Conservation (phyloP, 2,329 filamentous ascomycete genomes). For the Bisporella sp. region DNA sequence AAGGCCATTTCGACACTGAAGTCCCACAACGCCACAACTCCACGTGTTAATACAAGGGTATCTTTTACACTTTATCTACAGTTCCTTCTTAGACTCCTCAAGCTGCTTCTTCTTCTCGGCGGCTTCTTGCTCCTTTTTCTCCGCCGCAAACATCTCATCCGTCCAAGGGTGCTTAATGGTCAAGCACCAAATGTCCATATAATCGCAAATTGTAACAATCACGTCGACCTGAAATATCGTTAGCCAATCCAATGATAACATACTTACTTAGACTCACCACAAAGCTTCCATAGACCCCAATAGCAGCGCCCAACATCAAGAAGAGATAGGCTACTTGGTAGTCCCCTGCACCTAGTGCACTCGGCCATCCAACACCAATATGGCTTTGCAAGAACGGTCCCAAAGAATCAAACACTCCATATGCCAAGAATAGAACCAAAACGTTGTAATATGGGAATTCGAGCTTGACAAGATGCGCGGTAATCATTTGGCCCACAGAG, state of each 20-base stretch:
- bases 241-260: constrained; percentile 1
- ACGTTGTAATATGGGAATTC: constrained; percentile 90
- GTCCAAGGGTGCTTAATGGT: constrained; percentile 81
- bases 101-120: constrained; percentile 13
- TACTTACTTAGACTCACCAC: constrained; percentile 45
- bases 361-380: constrained; percentile 62
- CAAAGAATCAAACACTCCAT: constrained; percentile 72
- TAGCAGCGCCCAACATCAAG: constrained; percentile 71
- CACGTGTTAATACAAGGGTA: too few species aligned
- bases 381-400: constrained; percentile 60
- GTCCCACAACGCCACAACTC: too few species aligned
- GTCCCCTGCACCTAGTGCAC: constrained; percentile 64
- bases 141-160: constrained; percentile 13
- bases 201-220: constrained; percentile 96
- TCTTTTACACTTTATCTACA: background rate
- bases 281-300: constrained; percentile 96
- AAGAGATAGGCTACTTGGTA: constrained; percentile 93
- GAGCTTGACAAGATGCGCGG: constrained; percentile 82
- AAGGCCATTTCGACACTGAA: too few species aligned
- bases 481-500: constrained; percentile 92
- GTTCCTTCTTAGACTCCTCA: background rate
- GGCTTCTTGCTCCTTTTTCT: constrained; percentile 24
- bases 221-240: constrained; percentile 61
- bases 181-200: constrained; percentile 96
- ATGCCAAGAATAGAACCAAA: constrained; percentile 67